Evolutionary conservation across 345 rosid genomes (phyloP), one percentile per base, ranked within the genome.

Genomic region (Sonneratia alba): DNA sequence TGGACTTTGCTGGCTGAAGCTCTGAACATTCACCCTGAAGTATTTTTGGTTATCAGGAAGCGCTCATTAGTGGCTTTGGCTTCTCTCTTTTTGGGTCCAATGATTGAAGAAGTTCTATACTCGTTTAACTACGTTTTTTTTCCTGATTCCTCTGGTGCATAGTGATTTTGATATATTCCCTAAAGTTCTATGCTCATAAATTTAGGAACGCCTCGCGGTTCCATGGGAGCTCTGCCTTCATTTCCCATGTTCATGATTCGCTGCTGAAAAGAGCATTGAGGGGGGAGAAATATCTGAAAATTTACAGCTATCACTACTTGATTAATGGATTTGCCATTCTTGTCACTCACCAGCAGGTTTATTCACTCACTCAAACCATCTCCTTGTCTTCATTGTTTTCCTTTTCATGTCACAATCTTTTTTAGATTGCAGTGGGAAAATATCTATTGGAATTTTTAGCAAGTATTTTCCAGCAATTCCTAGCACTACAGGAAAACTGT

Each of bases 281-380:
- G 70, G 93, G 96, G 71, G 95, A 88, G 81, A 94, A 87, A 61
- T 94, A 91, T 75, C 81, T 90, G 78, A 94, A 94, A 88, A 85
- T 91, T 71, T 91, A 94, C 82, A 94, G 98, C 86, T 94, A 87
- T 82, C 93, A 88, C 78, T 91, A 90, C 87, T 85, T 94, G 82
- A 85, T 94, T 74, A 94, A 90, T 87, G 98, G 96, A 7, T 94
- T 91, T 84, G 90, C 97, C 73, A 91, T 90, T 40, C 85, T 91
- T 79, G 89, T 91, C 66, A 90, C 87, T 78, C 86, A 92, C 48
- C 82, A 81, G 74, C 97, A 91, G 96, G 98, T 94, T 79, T 11
- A 62, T 62, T 57, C 34, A 62, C 12, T 22, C 63, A 57, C 63
- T 57, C 7, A n/a, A 22, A 62, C 66, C 66, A 10, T 27, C 1